Base-by-base conservation (phyloP, 2,329 filamentous ascomycete genomes). In the Madurella fahalii region DNA sequence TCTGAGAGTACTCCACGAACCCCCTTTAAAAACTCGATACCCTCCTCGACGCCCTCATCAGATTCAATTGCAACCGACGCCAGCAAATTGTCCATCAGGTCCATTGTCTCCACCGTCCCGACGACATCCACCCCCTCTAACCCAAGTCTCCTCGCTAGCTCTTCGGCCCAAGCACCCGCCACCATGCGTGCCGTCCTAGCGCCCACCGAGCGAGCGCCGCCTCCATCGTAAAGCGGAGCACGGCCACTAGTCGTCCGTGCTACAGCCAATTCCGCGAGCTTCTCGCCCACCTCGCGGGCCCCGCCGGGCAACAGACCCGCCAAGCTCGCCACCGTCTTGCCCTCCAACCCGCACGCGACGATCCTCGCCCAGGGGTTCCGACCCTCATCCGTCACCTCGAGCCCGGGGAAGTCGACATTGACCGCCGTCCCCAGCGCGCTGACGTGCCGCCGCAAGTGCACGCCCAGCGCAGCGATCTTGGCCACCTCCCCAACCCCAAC, bases 391-490 rank as follows among this genome's bases (percentile, higher is more conserved):
- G 82, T 86, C 80, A 82, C 89, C 59, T 71, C 70, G 49, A 82
- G 50, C 61, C 49, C 71, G 1, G 89, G 82, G 53, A 86, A 83
- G 60, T 75, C 72, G n/a, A 90, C 72, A 76, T 95, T 90, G 68
- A 96, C 68, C 2, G 89, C 92, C 34, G 95, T 78, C 7, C 94
- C 94, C 69, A 95, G 87, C 57, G 86, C 89, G 20, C 86, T 91
- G 39, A 97, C 80, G 70, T 95, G 85, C 44, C 93, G 77, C 13
- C 91, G 77, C 59, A 96, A 80, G 73, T 97, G 92, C n/a, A 99
- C 90, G 1, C 94, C 94, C 41, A 97, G 75, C 0, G 92, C 91
- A 0, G 90, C 90, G 62, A 99, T 91, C 76, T 97, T 99, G 64
- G 79, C 77, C 54, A 77, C 72, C 0, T 67, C 65, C 39, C 15